Evolutionary conservation across 2,329 filamentous ascomycete species (phyloP).

Genomic region (Simplicillium aogashimaense): DNA sequence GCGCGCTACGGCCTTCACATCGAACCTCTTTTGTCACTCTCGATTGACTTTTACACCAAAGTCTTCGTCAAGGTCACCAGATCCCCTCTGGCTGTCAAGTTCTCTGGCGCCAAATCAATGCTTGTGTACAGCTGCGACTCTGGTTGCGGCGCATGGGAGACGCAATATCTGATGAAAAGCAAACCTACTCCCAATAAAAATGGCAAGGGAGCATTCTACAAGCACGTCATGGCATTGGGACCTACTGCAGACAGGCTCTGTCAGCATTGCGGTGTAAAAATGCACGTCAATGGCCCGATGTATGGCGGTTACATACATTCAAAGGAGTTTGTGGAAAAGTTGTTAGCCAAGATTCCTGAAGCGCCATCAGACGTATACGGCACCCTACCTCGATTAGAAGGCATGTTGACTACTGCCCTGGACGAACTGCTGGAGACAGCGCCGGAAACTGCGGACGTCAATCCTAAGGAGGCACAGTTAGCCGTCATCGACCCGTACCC

Average conservation of each 20-base stretch:
- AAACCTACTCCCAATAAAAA: slow-evolving; percentile 60
- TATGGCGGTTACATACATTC: slow-evolving; percentile 87
- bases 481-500: slow-evolving; percentile 62
- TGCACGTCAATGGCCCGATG: slow-evolving; percentile 88
- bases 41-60: slow-evolving; percentile 90
- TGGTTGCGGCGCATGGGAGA: slow-evolving; percentile 87
- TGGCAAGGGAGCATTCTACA: slow-evolving; percentile 60
- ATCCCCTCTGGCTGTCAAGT: slow-evolving; percentile 80
- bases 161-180: slow-evolving; percentile 66
- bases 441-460: slow-evolving; percentile 24
- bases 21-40: slow-evolving; percentile 84
- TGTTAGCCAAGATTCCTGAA: slow-evolving; percentile 62
- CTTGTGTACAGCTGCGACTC: slow-evolving; percentile 81
- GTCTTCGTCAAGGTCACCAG: slow-evolving; percentile 77
- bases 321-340: slow-evolving; percentile 66
- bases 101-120: slow-evolving; percentile 86
- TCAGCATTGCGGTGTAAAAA: slow-evolving; percentile 76
- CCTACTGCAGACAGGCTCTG: slow-evolving; percentile 60
- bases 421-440: slow-evolving; percentile 52
- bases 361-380: slow-evolving; percentile 63
- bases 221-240: slow-evolving; percentile 64
- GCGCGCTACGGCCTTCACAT: slow-evolving; percentile 80
- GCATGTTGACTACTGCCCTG: slow-evolving; percentile 82
- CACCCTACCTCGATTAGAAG: slow-evolving; percentile 72
- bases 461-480: slow-evolving; percentile 38